Evolutionary conservation across 345 rosid species (phyloP).

Genomic region (Gynandropsis gynandra): DNA sequence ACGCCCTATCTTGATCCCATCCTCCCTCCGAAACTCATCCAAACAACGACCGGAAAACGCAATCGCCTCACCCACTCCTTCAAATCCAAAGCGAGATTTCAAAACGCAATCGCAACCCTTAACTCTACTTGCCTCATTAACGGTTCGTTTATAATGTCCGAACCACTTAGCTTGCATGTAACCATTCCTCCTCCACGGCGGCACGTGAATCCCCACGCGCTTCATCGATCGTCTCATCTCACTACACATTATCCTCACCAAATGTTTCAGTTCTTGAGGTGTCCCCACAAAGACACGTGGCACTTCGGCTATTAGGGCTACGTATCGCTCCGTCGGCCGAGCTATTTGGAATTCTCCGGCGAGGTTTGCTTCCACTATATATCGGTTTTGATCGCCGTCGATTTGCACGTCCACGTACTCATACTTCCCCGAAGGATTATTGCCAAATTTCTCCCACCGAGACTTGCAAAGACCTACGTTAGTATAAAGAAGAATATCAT

Average conservation of each 20-base stretch:
- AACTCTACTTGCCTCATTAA: conserved; percentile 29
- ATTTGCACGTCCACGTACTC: conserved; percentile 57
- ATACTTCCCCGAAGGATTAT: conserved; percentile 51
- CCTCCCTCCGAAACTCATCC: conserved; percentile 10
- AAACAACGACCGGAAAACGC: background rate
- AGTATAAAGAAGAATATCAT: background rate
- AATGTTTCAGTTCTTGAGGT: conserved; percentile 47
- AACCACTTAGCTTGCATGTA: conserved; percentile 87
- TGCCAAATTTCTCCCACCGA: conserved; percentile 57
- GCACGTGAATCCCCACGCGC: conserved; percentile 34
- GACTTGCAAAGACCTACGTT: conserved; percentile 74
- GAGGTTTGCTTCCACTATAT: conserved; percentile 50
- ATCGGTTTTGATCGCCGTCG: conserved; percentile 32
- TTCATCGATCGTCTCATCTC: conserved; percentile 54
- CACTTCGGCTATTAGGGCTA: conserved; percentile 32
- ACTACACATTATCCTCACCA: conserved; percentile 56
- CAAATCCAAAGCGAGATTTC: conserved; percentile 15
- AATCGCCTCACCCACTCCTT: background rate
- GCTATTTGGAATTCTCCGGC: conserved; percentile 57
- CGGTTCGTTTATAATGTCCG: conserved; percentile 54
- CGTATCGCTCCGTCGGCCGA: conserved; percentile 46
- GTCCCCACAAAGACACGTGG: conserved; percentile 49
- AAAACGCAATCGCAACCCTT: conserved; percentile 18
- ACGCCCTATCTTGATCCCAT: conserved; percentile 20
- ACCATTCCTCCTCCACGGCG: conserved; percentile 81